Conservation (phyloP, 1,284 basidiomycete species). For the Coniophora puteana region DNA sequence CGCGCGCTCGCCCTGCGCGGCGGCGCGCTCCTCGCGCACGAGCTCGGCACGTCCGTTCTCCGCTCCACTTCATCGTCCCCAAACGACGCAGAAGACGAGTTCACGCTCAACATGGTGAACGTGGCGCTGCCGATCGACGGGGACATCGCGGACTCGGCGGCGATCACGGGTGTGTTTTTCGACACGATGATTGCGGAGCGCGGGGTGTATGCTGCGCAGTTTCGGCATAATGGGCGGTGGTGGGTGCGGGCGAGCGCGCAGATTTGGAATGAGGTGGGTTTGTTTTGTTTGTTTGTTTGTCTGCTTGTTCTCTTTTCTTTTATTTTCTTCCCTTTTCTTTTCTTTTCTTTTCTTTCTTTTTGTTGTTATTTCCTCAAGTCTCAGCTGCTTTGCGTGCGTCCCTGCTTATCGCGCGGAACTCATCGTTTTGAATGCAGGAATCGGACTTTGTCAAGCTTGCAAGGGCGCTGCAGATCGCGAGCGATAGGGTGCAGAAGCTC, state of each 20-base stretch:
- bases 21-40: conserved; percentile 59
- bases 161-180: conserved; percentile 32
- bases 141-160: conserved; percentile 23
- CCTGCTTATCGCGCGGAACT: too few relatives aligned
- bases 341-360: background rate
- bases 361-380: background rate
- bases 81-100: conserved; percentile 51
- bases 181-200: conserved; percentile 37
- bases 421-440: too few relatives aligned
- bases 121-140: conserved; percentile 51
- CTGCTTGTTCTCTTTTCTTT: too few relatives aligned
- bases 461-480: conserved; percentile 22
- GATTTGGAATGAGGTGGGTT: conserved; percentile 68
- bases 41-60: conserved; percentile 65
- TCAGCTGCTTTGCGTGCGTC: background rate
- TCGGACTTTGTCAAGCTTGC: conserved; percentile 29
- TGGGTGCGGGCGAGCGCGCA: conserved; percentile 72
- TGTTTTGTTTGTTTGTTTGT: background rate
- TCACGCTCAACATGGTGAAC: conserved; percentile 73
- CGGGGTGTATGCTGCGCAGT: conserved; percentile 33
- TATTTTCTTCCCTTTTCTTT: background rate
- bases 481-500: conserved; percentile 15
- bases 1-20: conserved; percentile 72
- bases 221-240: conserved; percentile 61
- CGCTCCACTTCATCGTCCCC: too few relatives aligned